Base-by-base conservation (phyloP, 208 protist genomes). In the Leishmania mexicana region DNA sequence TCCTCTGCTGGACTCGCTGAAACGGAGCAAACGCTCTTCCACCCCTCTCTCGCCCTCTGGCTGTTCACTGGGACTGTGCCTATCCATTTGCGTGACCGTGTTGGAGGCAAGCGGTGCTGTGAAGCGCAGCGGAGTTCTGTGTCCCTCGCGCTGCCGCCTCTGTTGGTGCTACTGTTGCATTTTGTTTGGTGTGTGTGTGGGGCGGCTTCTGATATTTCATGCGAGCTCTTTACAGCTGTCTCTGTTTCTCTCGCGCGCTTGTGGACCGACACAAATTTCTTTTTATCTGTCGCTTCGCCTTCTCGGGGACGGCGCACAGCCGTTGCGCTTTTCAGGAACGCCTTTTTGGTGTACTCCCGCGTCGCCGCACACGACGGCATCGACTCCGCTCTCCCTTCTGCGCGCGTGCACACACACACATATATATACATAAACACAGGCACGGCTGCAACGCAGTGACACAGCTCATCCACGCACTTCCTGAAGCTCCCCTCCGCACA, bases 401-500 rank as follows among this genome's bases (percentile, higher is more conserved):
- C 40, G 21, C 19, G 21, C 64, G 5, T n/a, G 45, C 65, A 72
- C 65, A 19, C 11, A 45, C 11, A 28, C 65, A 24, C 38, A 47
- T 13, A 72, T 19, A 70, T 10, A 40, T n/a, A 45, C 35, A 70
- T 40, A 64, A 7, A 15, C 28, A 68, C 11, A 68, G 10, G 38
- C 19, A 49, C 65, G 62, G 62, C 11, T 54, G 51, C 21, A 19
- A 24, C 40, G 4, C 8, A 8, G 42, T 19, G 17, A 47, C 47
- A 8, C 64, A 75, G 28, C 45, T 57, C 71, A 58, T 75, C 51
- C 17, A 58, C 71, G 71, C 47, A 75, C 47, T 57, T 31, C 47
- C 71, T 21, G 47, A 75, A 2, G 64, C 31, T 45, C 24, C 49
- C 15, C 24, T 58, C 47, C 40, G 71, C 24, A 51, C n/a, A 21